Evolutionary conservation across 306 rosid genomes (phyloP).

Genomic region (Geum urbanum): DNA sequence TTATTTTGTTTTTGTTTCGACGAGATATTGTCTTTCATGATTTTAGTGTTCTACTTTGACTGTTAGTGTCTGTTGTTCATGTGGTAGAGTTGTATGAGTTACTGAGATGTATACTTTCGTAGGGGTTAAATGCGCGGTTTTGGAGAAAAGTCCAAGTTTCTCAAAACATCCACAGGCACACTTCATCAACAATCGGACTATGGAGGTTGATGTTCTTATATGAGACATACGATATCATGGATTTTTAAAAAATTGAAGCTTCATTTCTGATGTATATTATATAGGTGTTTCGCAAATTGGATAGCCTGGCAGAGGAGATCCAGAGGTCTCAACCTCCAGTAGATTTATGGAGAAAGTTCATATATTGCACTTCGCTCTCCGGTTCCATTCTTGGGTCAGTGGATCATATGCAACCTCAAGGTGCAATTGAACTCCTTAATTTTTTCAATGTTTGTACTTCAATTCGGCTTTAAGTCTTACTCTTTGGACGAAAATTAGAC

Average conservation of each 20-base stretch:
- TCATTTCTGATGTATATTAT: conserved; percentile 25
- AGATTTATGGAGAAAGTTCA: conserved; percentile 86
- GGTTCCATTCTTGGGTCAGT: conserved; percentile 90
- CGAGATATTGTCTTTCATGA: background rate
- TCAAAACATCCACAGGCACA: conserved; percentile 83
- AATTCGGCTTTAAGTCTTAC: no score
- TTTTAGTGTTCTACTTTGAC: background rate
- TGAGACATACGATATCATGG: conserved; percentile 11
- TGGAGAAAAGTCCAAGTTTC: conserved; percentile 58
- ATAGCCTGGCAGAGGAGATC: conserved; percentile 84
- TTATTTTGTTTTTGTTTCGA: background rate
- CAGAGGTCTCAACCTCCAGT: conserved; percentile 89
- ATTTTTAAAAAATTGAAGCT: conserved; percentile 9
- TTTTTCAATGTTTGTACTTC: no score
- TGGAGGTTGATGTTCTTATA: conserved; percentile 64
- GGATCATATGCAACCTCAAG: conserved; percentile 94
- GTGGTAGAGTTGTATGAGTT: no score
- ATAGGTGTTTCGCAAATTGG: conserved; percentile 81
- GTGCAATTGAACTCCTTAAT: conserved; percentile 38
- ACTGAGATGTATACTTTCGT: no score
- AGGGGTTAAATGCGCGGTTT: conserved; percentile 76
- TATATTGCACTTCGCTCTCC: conserved; percentile 83
- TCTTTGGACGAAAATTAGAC: no score
- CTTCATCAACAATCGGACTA: conserved; percentile 87
- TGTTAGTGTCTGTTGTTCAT: no score